Base-by-base conservation (phyloP, 2,329 filamentous ascomycete species). In the Trichoderma oligosporum region DNA sequence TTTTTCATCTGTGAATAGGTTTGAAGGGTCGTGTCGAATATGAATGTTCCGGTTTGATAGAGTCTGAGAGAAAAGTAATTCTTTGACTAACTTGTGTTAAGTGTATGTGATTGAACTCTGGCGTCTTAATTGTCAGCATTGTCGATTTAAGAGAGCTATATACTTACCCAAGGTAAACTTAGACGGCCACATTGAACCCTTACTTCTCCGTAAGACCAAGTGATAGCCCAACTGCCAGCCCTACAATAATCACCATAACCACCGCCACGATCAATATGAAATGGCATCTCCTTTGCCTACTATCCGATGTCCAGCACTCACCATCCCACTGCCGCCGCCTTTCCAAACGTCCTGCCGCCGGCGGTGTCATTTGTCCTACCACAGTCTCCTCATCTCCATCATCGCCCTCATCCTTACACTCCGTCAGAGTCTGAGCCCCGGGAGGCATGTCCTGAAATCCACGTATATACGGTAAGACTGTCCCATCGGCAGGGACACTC, bases 11-110 rank as follows among this genome's bases (percentile, higher is more conserved):
- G n/a, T n/a, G n/a, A n/a, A n/a, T n/a, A n/a, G n/a, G n/a, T 78
- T 48, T 77, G 73, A 36, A 89, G 79, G 58, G 79, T 80, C 20
- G 83, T 83, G 6, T 78, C 74, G 62, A 89, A 75, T 35, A 80
- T 75, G 68, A 83, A 88, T n/a, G 80, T 77, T 5, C 86, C 86
- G 1, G 79, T 71, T n/a, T 1, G 86, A 86, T 63, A 87, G n/a
- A 87, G 6, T 27, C 9, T 9, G 39, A 20, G 27, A 9, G 12
- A 20, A 33, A 14, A 4, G 25, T 12, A 8, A 2, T 22, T 41
- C 12, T 22, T 41, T 16, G 8, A 3, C 7, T 33, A n/a, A n/a
- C n/a, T 16, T 27, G 36, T 22, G 4, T 12, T 22, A 27, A 1
- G 6, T 24, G 8, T 33, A 3, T 5, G 9, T 33, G 25, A 12